Conservation (phyloP, 805 yeast species). For the Vanderwaltozyma tropicalis region DNA sequence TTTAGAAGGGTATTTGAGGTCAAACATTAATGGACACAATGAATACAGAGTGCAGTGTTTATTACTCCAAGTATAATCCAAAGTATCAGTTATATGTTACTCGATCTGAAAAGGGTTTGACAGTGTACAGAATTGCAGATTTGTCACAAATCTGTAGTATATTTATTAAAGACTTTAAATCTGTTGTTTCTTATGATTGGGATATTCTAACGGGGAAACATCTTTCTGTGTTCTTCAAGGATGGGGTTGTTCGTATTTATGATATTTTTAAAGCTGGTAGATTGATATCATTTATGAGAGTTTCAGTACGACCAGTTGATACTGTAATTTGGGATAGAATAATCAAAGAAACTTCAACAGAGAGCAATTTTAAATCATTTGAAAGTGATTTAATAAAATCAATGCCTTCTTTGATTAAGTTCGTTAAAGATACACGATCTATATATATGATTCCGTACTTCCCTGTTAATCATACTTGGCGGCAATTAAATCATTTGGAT, state of each 20-base stretch:
- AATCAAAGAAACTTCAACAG: background rate
- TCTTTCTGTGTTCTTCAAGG: slow-evolving; percentile 34
- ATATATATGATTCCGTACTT: slow-evolving; percentile 10
- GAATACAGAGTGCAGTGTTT: background rate
- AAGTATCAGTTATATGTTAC: slow-evolving; percentile 10
- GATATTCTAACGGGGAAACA: slow-evolving; percentile 24
- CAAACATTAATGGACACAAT: background rate
- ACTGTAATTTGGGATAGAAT: slow-evolving; percentile 16
- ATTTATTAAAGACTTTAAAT: slow-evolving; percentile 12
- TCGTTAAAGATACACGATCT: slow-evolving; percentile 12
- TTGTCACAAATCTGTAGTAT: slow-evolving; percentile 12
- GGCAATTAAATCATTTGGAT: slow-evolving; percentile 3
- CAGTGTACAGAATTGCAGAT: slow-evolving; percentile 11
- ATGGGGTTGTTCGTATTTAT: slow-evolving; percentile 44
- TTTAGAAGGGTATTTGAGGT: background rate
- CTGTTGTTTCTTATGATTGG: slow-evolving; percentile 16
- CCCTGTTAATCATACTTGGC: slow-evolving; percentile 11
- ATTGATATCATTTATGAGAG: slow-evolving; percentile 13
- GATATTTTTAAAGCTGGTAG: slow-evolving; percentile 28
- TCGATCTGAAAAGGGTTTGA: slow-evolving; percentile 8
- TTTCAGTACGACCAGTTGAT: slow-evolving; percentile 3
- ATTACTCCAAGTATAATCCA: slow-evolving; percentile 9
- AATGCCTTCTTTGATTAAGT: slow-evolving; percentile 16
- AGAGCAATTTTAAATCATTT: slow-evolving; percentile 1
- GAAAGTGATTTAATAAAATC: slow-evolving; percentile 11